Base-by-base conservation (phyloP, 345 rosid species). In the Physaria fendleri region DNA sequence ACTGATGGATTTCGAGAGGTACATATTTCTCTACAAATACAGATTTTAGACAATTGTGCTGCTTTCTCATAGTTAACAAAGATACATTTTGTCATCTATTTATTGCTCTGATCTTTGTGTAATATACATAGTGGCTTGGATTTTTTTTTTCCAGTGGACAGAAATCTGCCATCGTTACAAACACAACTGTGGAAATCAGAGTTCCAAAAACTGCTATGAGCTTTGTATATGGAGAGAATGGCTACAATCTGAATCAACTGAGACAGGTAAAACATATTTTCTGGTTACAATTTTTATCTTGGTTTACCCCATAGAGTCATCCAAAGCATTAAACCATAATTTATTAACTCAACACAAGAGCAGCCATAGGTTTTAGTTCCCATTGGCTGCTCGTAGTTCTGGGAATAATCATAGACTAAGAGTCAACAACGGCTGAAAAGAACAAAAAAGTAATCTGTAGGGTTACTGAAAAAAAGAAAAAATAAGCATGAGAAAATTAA, bases 181-280 rank as follows among this genome's bases (percentile, higher is more conserved):
- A 86, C 72, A 80, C 95, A 42, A 88, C 91, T 1, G 85, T 92
- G 5, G 98, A 88, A 79, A 84, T 88, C 43, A 56, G 71, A 55
- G 82, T 92, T 46, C 93, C 97, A 42, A 94, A 84, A 45, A 64
- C 66, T 62, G 81, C 85, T 60, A 76, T 92, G 66, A 81, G 77
- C 46, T 79, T 83, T 71, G 96, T 92, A 34, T 86, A 78, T 76
- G 97, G 97, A 64, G 95, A 84, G 73, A 76, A 83, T 39, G 94
- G 91, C 60, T 65, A 78, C 76, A 88, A 84, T 81, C 84, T 88
- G 62, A 63, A 79, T 63, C 86, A 82, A 40, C 76, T 92, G 73
- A 66, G 59, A 72, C 76, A 66, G 72, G 76, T 66, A 53, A 53
- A 32, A 8, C 62, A 17, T 5, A 21, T 8, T 24, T 24, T 64